A percentile compares a stretch with the other conserved stretches of the same genome.
phyloP scores from a whole-genome alignment of 1,139 yeast genomes.

The Pichia cactophila region DNA sequence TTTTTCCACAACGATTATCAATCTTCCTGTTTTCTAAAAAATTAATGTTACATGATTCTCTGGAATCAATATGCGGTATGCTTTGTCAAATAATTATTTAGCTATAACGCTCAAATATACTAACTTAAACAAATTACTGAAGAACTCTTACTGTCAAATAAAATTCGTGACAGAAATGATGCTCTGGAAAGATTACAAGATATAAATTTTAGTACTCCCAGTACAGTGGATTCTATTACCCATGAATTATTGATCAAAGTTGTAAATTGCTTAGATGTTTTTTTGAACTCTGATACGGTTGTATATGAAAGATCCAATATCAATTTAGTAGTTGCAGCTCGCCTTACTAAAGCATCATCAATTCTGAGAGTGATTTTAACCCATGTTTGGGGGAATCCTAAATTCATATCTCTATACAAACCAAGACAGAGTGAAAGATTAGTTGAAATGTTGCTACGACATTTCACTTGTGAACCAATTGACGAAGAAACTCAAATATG shows the following conservation, averaged over 20 bases:
- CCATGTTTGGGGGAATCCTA: conserved; percentile 17
- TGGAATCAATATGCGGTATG: conserved; percentile 11
- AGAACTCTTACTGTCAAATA: conserved; percentile 36
- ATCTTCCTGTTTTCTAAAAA: not conserved
- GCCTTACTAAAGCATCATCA: conserved; percentile 38
- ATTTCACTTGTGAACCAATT: conserved; percentile 15
- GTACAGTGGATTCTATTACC: conserved; percentile 17
- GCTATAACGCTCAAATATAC: not conserved
- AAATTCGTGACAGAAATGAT: conserved; percentile 46
- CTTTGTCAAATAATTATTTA: not conserved
- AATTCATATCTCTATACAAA: conserved; percentile 25
- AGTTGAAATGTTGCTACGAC: conserved; percentile 24
- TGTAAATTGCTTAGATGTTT: conserved; percentile 33
- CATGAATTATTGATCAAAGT: conserved; percentile 25
- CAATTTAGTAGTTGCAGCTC: conserved; percentile 29
- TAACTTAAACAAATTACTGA: not conserved
- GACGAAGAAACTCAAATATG: conserved; percentile 20
- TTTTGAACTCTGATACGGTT: conserved; percentile 36
- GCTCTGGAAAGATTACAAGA: conserved; percentile 39
- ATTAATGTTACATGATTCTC: conserved; percentile 3
- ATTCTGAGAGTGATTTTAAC: conserved; percentile 32
- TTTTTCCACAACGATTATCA: not conserved
- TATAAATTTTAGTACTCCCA: conserved; percentile 19
- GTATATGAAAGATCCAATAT: conserved; percentile 30
- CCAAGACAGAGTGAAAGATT: conserved; percentile 31